Conservation (phyloP, 2,329 filamentous ascomycete species). For the Fusarium ramigenum region DNA sequence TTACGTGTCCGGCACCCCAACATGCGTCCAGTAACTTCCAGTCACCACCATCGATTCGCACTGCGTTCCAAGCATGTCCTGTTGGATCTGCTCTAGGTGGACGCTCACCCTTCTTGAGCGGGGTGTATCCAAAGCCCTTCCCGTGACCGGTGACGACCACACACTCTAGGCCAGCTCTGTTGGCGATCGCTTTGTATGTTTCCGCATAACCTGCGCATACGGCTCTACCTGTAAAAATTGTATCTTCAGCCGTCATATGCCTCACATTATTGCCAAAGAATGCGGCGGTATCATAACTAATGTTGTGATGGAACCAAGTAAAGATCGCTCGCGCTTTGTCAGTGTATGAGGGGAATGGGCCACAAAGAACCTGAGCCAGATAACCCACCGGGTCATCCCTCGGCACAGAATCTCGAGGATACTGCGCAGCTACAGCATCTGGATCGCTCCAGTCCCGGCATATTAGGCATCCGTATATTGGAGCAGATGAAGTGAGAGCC, state of each 20-base stretch:
- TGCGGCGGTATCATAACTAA: constrained; percentile 81
- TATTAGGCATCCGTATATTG: constrained; percentile 68
- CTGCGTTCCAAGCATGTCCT: constrained; percentile 92
- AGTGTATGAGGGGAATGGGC: constrained; percentile 80
- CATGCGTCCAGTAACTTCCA: constrained; percentile 95
- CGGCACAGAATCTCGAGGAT: constrained; percentile 77
- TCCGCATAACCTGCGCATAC: constrained; percentile 94
- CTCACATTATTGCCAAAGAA: constrained; percentile 80
- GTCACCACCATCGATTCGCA: constrained; percentile 82
- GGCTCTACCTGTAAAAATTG: constrained; percentile 79
- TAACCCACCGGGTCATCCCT: constrained; percentile 71
- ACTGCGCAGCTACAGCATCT: constrained; percentile 80
- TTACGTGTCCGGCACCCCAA: constrained; percentile 83
- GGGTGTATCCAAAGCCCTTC: constrained; percentile 81
- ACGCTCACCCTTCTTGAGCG: constrained; percentile 69
- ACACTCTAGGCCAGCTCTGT: constrained; percentile 80
- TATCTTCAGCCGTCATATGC: constrained; percentile 74
- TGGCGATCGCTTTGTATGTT: constrained; percentile 81
- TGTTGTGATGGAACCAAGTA: constrained; percentile 94
- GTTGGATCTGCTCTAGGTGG: constrained; percentile 70
- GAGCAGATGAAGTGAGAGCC: constrained; percentile 38
- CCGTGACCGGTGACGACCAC: constrained; percentile 81
- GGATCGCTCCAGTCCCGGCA: constrained; percentile 90
- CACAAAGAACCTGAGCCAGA: constrained; percentile 80
- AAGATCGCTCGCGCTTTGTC: constrained; percentile 95